Evolutionary conservation across 176 grass and related monocot species (phyloP).

Genomic region (Microstegium vimineum): DNA sequence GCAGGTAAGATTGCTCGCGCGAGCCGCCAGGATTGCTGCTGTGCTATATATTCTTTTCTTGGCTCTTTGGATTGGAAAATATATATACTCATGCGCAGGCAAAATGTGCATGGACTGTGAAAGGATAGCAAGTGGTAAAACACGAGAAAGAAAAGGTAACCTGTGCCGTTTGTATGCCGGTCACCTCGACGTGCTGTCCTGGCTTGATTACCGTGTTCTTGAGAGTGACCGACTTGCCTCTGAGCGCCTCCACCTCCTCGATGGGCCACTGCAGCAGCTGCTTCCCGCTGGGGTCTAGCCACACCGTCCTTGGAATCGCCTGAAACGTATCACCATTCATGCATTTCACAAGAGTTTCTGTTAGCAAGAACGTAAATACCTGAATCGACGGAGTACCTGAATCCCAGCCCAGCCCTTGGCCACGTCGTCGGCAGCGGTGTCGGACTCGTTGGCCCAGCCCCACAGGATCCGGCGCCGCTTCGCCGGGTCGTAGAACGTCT

Average conservation of each 20-base stretch:
- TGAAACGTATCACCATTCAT: background rate
- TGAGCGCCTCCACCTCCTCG: constrained; percentile 57
- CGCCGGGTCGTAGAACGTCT: constrained; percentile 69
- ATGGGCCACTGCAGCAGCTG: constrained; percentile 87
- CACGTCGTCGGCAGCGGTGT: constrained; percentile 38
- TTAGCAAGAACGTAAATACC: no score
- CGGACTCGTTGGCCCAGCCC: constrained; percentile 92
- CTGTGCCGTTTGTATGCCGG: constrained; percentile 59
- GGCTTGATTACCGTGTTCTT: constrained; percentile 33
- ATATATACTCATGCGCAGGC: background rate
- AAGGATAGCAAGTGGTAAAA: background rate
- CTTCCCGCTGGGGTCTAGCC: constrained; percentile 57
- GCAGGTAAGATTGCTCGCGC: background rate
- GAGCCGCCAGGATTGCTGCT: background rate
- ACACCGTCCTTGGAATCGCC: constrained; percentile 67
- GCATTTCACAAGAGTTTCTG: no score
- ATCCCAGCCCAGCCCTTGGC: constrained; percentile 80
- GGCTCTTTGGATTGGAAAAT: background rate
- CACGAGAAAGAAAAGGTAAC: background rate
- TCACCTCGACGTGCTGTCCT: constrained; percentile 53
- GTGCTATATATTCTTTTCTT: constrained; percentile 8
- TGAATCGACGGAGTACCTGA: no score
- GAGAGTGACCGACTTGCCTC: constrained; percentile 35
- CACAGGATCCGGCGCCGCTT: constrained; percentile 63
- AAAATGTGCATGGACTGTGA: background rate